phyloP scores from a whole-genome alignment of 495 filamentous ascomycete genomes.

The Haplographium delicatum region DNA sequence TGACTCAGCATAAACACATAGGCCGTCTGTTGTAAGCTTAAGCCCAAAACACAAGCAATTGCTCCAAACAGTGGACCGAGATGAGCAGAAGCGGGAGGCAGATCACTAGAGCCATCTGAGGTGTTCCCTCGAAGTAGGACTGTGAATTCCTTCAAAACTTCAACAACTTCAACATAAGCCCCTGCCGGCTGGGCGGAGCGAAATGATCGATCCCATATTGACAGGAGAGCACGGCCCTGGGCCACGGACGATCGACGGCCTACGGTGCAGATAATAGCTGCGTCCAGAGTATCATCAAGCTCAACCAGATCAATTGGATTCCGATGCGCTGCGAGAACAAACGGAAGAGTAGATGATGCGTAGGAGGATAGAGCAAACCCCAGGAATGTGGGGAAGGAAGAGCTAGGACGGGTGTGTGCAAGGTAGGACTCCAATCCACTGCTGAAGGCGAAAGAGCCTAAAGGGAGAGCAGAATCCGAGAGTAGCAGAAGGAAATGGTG shows the following conservation, averaged over 20 bases:
- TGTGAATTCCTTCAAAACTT: conserved; percentile 31
- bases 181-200: conserved; percentile 26
- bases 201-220: conserved; percentile 83
- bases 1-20: conserved; percentile 87
- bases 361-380: conserved; percentile 70
- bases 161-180: conserved; percentile 5
- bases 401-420: conserved; percentile 58
- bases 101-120: conserved; percentile 24
- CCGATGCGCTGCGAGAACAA: conserved; percentile 70
- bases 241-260: conserved; percentile 76
- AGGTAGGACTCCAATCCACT: conserved; percentile 91
- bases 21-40: conserved; percentile 41
- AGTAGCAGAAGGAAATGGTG: conserved; percentile 84
- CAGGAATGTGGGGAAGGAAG: conserved; percentile 69
- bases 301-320: conserved; percentile 48
- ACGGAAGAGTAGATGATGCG: conserved; percentile 77
- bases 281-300: conserved; percentile 84
- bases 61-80: conserved; percentile 77
- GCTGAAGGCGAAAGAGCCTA: conserved; percentile 97
- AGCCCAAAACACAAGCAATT: conserved; percentile 58
- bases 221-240: conserved; percentile 79
- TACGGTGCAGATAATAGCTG: conserved; percentile 79
- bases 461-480: conserved; percentile 89
- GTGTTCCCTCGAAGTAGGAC: conserved; percentile 27
- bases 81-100: conserved; percentile 51